Evolutionary conservation across 2,329 filamentous ascomycete genomes (phyloP), one percentile per base, ranked within the genome.

Genomic region (Pezicula carpinea): DNA sequence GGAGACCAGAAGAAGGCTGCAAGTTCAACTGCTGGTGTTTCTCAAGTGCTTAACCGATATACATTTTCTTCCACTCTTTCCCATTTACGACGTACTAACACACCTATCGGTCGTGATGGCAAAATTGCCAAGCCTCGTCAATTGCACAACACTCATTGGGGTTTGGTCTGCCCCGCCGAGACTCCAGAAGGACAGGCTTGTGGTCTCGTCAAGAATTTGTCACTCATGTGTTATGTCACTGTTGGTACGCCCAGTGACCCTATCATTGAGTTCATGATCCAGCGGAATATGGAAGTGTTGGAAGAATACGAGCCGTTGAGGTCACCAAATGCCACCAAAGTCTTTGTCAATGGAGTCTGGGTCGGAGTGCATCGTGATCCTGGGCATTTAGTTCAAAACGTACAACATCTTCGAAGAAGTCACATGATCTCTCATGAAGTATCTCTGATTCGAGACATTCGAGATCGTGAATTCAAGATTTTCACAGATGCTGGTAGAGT

Each of bases 1-100:
- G 95, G 93, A 63, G 93, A 99, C 57, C 93, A 99, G 73, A 99
- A 97, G 79, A 99, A 97, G 74, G 91, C 93, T 17, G 87, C 88
- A 59, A 92, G 86, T 58, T 89, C 91, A 1, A 97, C 95, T 54
- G 93, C 93, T 39, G 95, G 93, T 76, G 93, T 99, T 39, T 97
- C 92, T 40, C 93, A 99, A 70, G 95, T 99, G 70, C 72, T 99
- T 62, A 99, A 96, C 73, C 83, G 93, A 65, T 99, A 97, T 66
- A 97, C 95, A 0, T 99, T 96, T 64, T 84, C 93, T 14, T 99
- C 95, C 34, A 97, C 92, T 0, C 71, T 99, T 36, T 99, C 93
- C 15, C 95, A 99, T 84, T 79, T 99, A 69, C 85, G 95, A 60
- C 85, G 93, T 62, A 99, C 95, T 44, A 99, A 99, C 67, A 99